These are phyloP conservation scores for Claviceps pusilla DNA, from an alignment of 2,329 filamentous ascomycete species.

Conservation along the genomic window DNA sequence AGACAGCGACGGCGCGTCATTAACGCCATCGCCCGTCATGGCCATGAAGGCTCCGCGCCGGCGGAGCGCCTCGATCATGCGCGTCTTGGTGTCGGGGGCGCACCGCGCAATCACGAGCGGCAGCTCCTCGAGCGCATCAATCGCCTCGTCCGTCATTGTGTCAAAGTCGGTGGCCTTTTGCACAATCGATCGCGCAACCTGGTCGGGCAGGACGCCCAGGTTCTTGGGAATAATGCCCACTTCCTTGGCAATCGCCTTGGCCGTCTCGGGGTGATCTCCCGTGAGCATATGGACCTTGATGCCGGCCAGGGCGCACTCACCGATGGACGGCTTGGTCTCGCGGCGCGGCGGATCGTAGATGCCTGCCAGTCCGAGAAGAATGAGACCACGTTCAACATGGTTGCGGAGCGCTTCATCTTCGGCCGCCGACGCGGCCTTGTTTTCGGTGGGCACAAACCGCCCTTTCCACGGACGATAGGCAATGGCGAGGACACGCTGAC, in stretches of 20 bases:
- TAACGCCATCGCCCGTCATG: slow-evolving; percentile 83
- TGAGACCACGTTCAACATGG: slow-evolving; percentile 51
- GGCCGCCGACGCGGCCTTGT: slow-evolving; percentile 15
- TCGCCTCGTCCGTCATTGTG: slow-evolving; percentile 56
- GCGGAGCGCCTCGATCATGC: slow-evolving; percentile 80
- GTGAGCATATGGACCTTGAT: slow-evolving; percentile 76
- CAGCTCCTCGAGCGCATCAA: slow-evolving; percentile 59
- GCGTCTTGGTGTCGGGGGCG: slow-evolving; percentile 72
- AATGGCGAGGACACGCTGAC: slow-evolving; percentile 57
- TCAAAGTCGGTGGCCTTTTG: slow-evolving; percentile 70
- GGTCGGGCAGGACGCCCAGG: slow-evolving; percentile 41
- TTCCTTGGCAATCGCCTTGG: slow-evolving; percentile 61
- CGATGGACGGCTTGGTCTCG: slow-evolving; percentile 61
- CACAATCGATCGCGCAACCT: slow-evolving; percentile 53
- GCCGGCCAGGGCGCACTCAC: slow-evolving; percentile 55
- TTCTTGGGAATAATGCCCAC: slow-evolving; percentile 61
- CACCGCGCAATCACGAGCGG: slow-evolving; percentile 74
- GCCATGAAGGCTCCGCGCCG: slow-evolving; percentile 62
- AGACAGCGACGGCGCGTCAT: slow-evolving; percentile 70
- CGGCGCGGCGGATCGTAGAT: slow-evolving; percentile 76
- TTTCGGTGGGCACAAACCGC: slow-evolving; percentile 24
- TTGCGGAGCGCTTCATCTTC: slow-evolving; percentile 37
- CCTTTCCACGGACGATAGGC: slow-evolving; percentile 48
- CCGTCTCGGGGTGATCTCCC: slow-evolving; percentile 67
- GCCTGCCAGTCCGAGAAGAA: slow-evolving; percentile 67